These are phyloP conservation scores for Trichoderma cornu-damae DNA, from an alignment of 2,329 filamentous ascomycete genomes.

Conservation along the genomic window DNA sequence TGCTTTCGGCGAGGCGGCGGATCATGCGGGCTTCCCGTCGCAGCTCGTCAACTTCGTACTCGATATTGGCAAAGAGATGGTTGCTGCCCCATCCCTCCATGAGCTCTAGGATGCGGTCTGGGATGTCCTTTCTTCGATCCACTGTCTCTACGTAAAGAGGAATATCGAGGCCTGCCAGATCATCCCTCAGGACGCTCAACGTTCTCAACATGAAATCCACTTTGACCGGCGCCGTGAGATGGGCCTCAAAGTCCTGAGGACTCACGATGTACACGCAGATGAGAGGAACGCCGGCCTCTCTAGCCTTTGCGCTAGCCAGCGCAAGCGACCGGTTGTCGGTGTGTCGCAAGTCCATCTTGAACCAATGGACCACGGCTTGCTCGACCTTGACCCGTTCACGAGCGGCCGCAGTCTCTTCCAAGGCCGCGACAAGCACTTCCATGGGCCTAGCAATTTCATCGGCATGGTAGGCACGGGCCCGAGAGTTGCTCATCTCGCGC, in stretches of 20 bases:
- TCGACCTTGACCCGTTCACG: constrained; percentile 50
- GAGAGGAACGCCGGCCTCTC: constrained; percentile 62
- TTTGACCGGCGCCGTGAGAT: constrained; percentile 64
- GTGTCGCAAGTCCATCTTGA: constrained; percentile 73
- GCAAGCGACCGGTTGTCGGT: constrained; percentile 68
- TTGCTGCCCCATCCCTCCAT: constrained; percentile 66
- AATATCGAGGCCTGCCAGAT: constrained; percentile 66
- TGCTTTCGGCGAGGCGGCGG: constrained; percentile 53
- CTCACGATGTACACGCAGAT: constrained; percentile 75
- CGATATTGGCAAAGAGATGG: constrained; percentile 76
- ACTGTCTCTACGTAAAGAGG: constrained; percentile 72
- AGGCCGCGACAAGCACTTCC: constrained; percentile 56
- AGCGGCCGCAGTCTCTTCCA: constrained; percentile 53
- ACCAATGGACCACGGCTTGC: constrained; percentile 78
- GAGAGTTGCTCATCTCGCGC: constrained; percentile 75
- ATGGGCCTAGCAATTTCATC: constrained; percentile 68
- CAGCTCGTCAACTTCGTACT: constrained; percentile 89
- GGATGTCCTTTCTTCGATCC: constrained; percentile 58
- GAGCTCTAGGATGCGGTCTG: constrained; percentile 57
- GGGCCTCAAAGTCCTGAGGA: constrained; percentile 79
- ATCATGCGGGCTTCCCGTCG: constrained; percentile 68
- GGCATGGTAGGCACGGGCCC: constrained; percentile 69
- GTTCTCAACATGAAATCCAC: constrained; percentile 79
- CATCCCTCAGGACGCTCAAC: constrained; percentile 57
- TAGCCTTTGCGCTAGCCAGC: constrained; percentile 60